Conservation (phyloP, 768 basidiomycete genomes). For the Clitopilus passeckerianus region DNA sequence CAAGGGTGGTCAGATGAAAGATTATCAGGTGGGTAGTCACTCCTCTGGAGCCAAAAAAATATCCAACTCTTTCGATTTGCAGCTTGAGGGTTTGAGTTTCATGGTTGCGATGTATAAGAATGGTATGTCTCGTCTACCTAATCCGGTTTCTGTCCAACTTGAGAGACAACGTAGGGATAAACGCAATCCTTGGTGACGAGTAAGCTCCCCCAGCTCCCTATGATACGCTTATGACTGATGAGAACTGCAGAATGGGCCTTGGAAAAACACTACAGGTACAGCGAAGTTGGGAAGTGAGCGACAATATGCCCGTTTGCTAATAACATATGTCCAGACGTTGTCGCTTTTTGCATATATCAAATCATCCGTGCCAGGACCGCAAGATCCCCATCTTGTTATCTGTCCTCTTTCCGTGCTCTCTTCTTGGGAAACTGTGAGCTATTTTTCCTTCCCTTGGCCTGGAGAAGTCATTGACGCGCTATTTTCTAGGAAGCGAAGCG, state of each 20-base stretch:
- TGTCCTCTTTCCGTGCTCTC: slow-evolving; percentile 68
- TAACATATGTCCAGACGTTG: slow-evolving; percentile 31
- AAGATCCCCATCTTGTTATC: slow-evolving; percentile 64
- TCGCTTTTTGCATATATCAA: slow-evolving; percentile 66
- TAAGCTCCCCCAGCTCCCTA: slow-evolving; percentile 20
- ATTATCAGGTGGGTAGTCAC: slow-evolving; percentile 55
- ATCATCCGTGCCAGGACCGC: slow-evolving; percentile 33
- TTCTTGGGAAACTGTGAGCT: slow-evolving; percentile 49
- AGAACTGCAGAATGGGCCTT: slow-evolving; percentile 46
- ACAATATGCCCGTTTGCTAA: not conserved
- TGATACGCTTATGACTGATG: not conserved
- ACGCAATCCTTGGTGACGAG: slow-evolving; percentile 71
- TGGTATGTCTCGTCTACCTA: slow-evolving; percentile 27
- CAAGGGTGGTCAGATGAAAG: slow-evolving; percentile 58
- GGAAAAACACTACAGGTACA: slow-evolving; percentile 60
- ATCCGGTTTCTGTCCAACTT: not conserved
- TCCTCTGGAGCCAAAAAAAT: not conserved
- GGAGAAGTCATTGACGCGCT: not conserved
- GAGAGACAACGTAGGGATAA: slow-evolving; percentile 42
- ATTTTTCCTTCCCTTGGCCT: not conserved
- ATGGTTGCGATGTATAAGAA: slow-evolving; percentile 66
- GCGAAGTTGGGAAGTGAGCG: not conserved
- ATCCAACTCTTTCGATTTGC: not conserved
- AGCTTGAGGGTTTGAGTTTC: slow-evolving; percentile 62
- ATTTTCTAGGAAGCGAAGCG: slow-evolving; percentile 40